These are phyloP conservation scores for Saccharomyces paradoxus DNA, from an alignment of 805 yeast genomes.

Conservation along the genomic window DNA sequence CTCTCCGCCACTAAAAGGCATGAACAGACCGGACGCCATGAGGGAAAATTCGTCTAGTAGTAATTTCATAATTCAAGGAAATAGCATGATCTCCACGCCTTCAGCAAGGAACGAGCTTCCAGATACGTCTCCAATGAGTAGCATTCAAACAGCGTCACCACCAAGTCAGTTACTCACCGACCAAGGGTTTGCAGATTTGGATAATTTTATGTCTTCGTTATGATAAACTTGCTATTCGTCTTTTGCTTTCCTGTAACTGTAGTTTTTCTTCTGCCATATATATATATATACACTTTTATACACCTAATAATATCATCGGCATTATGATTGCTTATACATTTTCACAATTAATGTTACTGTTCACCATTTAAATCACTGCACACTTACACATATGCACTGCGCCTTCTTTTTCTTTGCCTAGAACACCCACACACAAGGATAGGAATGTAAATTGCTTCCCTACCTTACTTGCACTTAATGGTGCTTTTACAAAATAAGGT, in stretches of 20 bases:
- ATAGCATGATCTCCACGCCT: conserved; percentile 2
- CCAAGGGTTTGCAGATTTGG: conserved; percentile 25
- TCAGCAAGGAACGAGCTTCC: conserved; percentile 4
- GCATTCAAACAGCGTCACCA: conserved; percentile 15
- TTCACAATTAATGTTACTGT: not conserved
- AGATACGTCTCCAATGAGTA: conserved; percentile 10
- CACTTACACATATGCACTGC: not conserved
- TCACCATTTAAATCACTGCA: not conserved
- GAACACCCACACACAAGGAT: not conserved
- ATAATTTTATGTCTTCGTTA: conserved; percentile 24
- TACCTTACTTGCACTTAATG: not conserved
- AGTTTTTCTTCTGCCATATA: not conserved
- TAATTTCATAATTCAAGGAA: conserved; percentile 6
- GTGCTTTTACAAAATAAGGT: not conserved
- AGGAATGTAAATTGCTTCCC: not conserved
- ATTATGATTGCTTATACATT: not conserved
- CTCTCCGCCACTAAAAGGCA: not conserved
- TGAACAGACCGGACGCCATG: not conserved
- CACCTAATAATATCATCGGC: not conserved
- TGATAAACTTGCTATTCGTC: conserved; percentile 4
- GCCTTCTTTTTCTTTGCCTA: not conserved
- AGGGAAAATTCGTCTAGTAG: not conserved
- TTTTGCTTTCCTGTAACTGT: not conserved
- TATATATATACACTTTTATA: not conserved
- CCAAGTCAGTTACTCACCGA: conserved; percentile 20